Percentiles rank a stretch among this genome's conserved stretches.
phyloP scores from a whole-genome alignment of 2,329 filamentous ascomycete genomes.

The Talaromyces sp. region DNA sequence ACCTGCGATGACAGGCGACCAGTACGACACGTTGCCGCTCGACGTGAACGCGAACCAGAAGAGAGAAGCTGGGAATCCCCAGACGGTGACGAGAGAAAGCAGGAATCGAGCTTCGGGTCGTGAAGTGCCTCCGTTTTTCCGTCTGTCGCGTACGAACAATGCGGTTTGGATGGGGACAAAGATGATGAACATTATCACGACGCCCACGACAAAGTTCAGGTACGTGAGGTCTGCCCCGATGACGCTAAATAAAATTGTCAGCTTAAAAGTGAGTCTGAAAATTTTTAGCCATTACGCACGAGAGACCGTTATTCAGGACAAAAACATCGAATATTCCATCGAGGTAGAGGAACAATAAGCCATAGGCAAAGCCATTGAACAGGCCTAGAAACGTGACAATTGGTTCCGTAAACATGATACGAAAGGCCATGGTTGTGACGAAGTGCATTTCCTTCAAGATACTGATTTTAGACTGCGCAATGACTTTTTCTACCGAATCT shows the following conservation, averaged over 20 bases:
- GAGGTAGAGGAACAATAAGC: constrained; percentile 37
- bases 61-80: constrained; percentile 38
- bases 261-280: background rate
- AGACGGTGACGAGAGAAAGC: constrained; percentile 36
- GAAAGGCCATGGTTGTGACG: constrained; percentile 38
- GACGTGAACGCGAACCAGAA: constrained; percentile 41
- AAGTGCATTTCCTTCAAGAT: constrained; percentile 35
- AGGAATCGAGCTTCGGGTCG: constrained; percentile 39
- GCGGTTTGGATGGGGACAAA: constrained; percentile 40
- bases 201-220: constrained; percentile 17
- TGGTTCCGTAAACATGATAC: constrained; percentile 39
- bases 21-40: constrained; percentile 34
- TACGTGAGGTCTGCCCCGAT: constrained; percentile 24
- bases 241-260: constrained; percentile 37
- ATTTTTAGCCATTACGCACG: constrained; percentile 20
- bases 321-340: constrained; percentile 41
- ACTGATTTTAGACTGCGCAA: constrained; percentile 30
- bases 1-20: constrained; percentile 37
- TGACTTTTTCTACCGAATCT: background rate
- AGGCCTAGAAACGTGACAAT: constrained; percentile 36
- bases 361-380: constrained; percentile 41
- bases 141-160: constrained; percentile 34
- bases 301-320: constrained; percentile 36
- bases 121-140: constrained; percentile 27
- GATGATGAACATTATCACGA: constrained; percentile 32